Evolutionary conservation across 371 early-diverging fungal species (phyloP), one percentile per base, ranked within the genome.

Genomic region (Zopfochytrium polystomum): DNA sequence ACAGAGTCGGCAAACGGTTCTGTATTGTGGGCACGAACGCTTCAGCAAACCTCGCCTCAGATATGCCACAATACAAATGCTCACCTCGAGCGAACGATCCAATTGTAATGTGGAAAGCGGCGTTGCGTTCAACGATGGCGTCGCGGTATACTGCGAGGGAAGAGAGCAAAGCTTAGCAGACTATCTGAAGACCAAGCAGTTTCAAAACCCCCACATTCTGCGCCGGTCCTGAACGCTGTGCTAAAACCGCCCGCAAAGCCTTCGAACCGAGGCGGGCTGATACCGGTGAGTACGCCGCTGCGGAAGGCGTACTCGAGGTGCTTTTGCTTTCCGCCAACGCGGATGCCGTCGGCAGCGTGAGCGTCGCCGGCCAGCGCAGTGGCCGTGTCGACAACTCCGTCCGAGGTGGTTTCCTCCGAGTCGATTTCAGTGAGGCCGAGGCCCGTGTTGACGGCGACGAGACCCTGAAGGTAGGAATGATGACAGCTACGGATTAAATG

Each of bases 51-150:
- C 47, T n/a, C n/a, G n/a, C n/a, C n/a, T n/a, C n/a, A n/a, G n/a
- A 47, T 47, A 11, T 38, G 38, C 7, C 7, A 11, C 11, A 18
- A 38, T 18, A 38, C 11, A 11, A 7, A 7, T 11, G 38, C 38
- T 22, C 11, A 52, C 52, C 57, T 52, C 52, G 33, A 38, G 58
- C 70, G 63, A 45, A n/a, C 52, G 72, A 60, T 26, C 76, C 73
- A 59, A 81, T 70, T 1, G 70, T 66, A 47, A 63, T 58, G 52
- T 74, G 71, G 29, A 90, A 78, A 5, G 85, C 87, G 18, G 80
- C 82, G 31, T 79, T 74, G 43, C 81, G 79, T 56, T 79, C 76
- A 58, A 87, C 54, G 46, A 89, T 59, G 0, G 80, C 74, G 32
- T 77, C 78, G 32, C 71, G 57, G 76, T 78, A 18, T 15, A 33